These are phyloP conservation scores for Fragaria nilgerrensis DNA, from an alignment of 306 rosid species.

Conservation along the genomic window DNA sequence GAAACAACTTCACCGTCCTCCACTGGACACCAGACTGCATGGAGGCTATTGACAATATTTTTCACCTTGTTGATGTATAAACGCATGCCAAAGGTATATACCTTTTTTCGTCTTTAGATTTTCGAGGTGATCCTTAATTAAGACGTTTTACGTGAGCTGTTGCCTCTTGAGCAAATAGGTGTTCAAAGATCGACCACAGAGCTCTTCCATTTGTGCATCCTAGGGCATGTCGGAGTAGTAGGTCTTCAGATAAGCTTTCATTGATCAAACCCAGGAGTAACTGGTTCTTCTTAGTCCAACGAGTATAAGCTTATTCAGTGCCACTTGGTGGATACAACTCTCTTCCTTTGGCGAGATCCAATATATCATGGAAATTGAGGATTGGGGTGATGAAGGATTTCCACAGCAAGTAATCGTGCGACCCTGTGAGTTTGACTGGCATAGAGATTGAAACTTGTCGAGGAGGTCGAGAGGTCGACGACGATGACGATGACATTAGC, in stretches of 20 bases:
- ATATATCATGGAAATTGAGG: background rate
- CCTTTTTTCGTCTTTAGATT: background rate
- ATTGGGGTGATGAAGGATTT: background rate
- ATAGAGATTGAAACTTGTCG: background rate
- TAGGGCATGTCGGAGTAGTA: background rate
- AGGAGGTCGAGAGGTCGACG: background rate
- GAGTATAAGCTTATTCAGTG: background rate
- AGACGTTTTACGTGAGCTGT: background rate
- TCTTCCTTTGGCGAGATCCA: background rate
- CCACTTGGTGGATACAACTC: background rate
- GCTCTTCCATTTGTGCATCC: background rate
- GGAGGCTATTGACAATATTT: background rate
- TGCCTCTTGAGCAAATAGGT: background rate
- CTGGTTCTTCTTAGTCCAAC: background rate
- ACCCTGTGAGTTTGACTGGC: background rate
- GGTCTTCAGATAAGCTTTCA: background rate
- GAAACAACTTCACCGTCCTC: background rate
- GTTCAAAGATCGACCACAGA: background rate
- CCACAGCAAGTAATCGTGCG: background rate
- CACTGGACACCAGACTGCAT: background rate
- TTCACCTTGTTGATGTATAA: background rate
- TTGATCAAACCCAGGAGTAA: background rate
- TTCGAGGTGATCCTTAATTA: background rate
- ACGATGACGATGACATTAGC: background rate
- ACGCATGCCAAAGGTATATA: too few species aligned